These are phyloP conservation scores for Halophytophthora polymorphica DNA, from an alignment of 352 stramenopile species.

Conservation along the genomic window DNA sequence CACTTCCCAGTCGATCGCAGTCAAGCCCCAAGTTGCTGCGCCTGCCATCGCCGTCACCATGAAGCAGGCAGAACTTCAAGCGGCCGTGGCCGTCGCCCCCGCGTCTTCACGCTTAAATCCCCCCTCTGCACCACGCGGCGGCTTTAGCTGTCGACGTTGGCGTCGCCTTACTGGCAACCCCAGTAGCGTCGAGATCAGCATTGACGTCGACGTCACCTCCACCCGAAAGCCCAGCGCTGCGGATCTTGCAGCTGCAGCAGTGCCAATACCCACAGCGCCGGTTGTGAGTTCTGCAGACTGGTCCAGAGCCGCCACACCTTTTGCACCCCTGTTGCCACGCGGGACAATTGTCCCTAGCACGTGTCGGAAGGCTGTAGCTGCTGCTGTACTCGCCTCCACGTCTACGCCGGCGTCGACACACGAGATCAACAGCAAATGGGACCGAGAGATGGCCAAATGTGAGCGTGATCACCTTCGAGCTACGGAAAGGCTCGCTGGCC, in stretches of 20 bases:
- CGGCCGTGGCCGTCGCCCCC: slow-evolving; percentile 1
- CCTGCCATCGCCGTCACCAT: not conserved
- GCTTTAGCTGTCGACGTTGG: slow-evolving; percentile 49
- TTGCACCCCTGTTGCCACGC: slow-evolving; percentile 17
- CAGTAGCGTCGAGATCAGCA: slow-evolving; percentile 5
- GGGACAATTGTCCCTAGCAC: slow-evolving; percentile 19
- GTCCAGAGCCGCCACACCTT: slow-evolving; percentile 20
- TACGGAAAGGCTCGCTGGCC: slow-evolving; percentile 19
- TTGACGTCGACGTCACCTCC: not conserved
- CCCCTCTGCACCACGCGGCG: slow-evolving; percentile 16
- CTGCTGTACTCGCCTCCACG: slow-evolving; percentile 19
- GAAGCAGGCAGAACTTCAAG: slow-evolving; percentile 21
- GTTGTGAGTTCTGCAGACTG: slow-evolving; percentile 18
- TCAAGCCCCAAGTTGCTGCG: too few species aligned
- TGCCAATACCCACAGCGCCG: slow-evolving; percentile 14
- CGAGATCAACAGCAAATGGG: slow-evolving; percentile 18
- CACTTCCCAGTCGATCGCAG: too few species aligned
- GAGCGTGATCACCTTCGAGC: slow-evolving; percentile 23
- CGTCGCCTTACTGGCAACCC: slow-evolving; percentile 27
- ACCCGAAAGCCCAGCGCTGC: slow-evolving; percentile 2
- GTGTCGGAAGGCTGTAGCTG: slow-evolving; percentile 22
- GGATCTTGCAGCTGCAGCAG: slow-evolving; percentile 1
- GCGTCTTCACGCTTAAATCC: slow-evolving; percentile 11
- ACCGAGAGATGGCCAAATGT: slow-evolving; percentile 30
- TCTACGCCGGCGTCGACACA: slow-evolving; percentile 7